These are phyloP conservation scores for Helicocarpus griseus DNA, from an alignment of 2,329 filamentous ascomycete genomes.

Conservation along the genomic window DNA sequence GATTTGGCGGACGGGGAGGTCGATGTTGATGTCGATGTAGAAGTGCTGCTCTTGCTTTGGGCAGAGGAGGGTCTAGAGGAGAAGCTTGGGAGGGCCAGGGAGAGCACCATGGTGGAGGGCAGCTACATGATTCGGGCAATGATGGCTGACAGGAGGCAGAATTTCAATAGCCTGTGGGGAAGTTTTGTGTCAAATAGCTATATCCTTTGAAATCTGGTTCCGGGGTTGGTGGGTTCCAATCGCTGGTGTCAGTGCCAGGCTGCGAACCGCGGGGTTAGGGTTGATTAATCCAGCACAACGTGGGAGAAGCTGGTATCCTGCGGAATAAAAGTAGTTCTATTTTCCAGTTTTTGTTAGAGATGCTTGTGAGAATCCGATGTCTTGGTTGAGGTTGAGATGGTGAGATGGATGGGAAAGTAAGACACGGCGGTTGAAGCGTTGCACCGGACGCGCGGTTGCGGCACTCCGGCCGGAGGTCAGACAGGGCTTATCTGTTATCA, in stretches of 20 bases:
- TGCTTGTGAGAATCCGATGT: no score
- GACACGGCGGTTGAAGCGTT: no score
- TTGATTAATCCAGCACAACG: not conserved
- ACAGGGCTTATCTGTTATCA: no score
- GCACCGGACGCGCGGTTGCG: no score
- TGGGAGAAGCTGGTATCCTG: not conserved
- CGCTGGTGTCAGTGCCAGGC: not conserved
- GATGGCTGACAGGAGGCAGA: not conserved
- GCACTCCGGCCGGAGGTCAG: no score
- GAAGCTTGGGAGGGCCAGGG: conserved; percentile 28
- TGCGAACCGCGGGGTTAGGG: not conserved
- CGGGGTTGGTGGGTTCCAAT: no score
- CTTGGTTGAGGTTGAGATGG: not conserved
- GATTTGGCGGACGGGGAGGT: not conserved
- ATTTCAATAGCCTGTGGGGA: not conserved
- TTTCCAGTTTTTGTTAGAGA: no score
- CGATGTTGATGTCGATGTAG: not conserved
- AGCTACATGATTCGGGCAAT: conserved; percentile 24
- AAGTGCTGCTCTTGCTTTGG: not conserved
- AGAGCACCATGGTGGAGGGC: conserved; percentile 26
- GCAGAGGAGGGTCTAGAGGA: conserved; percentile 7
- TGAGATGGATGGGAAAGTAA: not conserved
- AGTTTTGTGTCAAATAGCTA: not conserved
- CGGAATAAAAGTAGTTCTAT: no score
- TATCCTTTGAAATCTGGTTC: no score